Evolutionary conservation across 2,329 filamentous ascomycete species (phyloP), one percentile per base, ranked within the genome.

Genomic region (Colletotrichum eremochloae): DNA sequence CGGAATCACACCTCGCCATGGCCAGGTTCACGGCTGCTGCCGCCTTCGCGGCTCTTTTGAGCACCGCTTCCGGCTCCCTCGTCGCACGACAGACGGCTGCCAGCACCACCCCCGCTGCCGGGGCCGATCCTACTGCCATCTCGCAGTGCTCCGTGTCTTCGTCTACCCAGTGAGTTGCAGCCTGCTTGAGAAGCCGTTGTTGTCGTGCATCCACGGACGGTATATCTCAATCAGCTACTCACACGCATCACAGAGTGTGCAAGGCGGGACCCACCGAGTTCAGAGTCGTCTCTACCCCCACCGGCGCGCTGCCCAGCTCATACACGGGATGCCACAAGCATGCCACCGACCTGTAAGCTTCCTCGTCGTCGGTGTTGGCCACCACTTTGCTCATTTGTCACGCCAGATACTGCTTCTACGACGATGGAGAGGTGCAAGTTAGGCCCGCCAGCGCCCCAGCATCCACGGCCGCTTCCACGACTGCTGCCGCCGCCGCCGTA

Each of bases 291-390:
- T 63, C 72, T 24, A 72, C 72, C 7, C 74, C 74, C 0, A 67
- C 68, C 6, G 72, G 72, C 20, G 73, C 75, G 2, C 72, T 81
- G 6, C 79, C 81, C 1, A 76, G 78, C 14, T 77, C 76, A 3
- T 84, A 83, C 74, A 82, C 81, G 0, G 81, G 77, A 18, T 85
- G 90, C 72, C 89, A 92, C 76, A 75, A 78, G 0, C 87, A 91
- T 76, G 86, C 81, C 2, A 76, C 75, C 14, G 82, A 88, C 52
- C 83, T 82, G 87, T 90, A 80, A 77, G 84, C 20, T 2, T 20
- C 20, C 0, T 61, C 15, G 15, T 15, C 6, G 0, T 20, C 0
- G 6, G 29, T 1, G 24, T 56, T 20, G 31, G 36, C 31, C 0
- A 24, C 31, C 5, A 1, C 24, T 18, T 40, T 24, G 38, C 56